Evolutionary conservation across 2,329 filamentous ascomycete species (phyloP).

Genomic region (Aspergillus quadrilineatus): DNA sequence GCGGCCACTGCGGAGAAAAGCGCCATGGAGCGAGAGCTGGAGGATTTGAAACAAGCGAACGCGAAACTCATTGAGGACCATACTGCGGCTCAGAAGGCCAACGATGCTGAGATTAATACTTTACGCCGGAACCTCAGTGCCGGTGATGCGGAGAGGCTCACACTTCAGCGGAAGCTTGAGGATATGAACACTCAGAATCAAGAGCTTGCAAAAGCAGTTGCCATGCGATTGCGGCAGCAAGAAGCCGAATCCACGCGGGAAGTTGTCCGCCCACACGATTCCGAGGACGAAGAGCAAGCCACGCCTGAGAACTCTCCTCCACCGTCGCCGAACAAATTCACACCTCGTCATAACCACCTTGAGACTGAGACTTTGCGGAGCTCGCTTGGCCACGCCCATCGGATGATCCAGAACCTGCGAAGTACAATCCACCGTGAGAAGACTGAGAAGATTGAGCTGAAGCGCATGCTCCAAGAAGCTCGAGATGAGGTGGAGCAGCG

Average conservation of each 20-base stretch:
- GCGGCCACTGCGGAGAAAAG: conserved; percentile 72
- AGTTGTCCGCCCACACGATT: conserved; percentile 62
- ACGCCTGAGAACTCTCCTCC: conserved; percentile 91
- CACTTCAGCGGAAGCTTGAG: conserved; percentile 80
- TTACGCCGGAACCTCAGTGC: conserved; percentile 76
- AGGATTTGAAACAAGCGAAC: conserved; percentile 80
- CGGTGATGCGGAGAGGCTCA: conserved; percentile 74
- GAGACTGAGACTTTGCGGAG: conserved; percentile 95
- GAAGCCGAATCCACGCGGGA: conserved; percentile 64
- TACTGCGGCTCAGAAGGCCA: conserved; percentile 70
- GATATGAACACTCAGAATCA: conserved; percentile 87
- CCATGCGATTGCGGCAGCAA: conserved; percentile 66
- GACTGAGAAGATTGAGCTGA: conserved; percentile 95
- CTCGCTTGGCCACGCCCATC: conserved; percentile 88
- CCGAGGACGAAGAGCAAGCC: conserved; percentile 64
- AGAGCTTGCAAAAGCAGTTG: conserved; percentile 81
- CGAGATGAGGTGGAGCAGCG: conserved; percentile 82
- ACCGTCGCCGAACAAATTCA: conserved; percentile 84
- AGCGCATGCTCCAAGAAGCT: conserved; percentile 90
- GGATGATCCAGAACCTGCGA: conserved; percentile 94
- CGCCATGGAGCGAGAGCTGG: conserved; percentile 76
- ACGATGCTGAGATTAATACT: conserved; percentile 83
- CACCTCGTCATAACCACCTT: conserved; percentile 84
- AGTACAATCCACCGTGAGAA: conserved; percentile 96
- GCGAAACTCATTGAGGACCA: conserved; percentile 81